Conservation (phyloP, 768 basidiomycete species). For the Suillus subluteus region DNA sequence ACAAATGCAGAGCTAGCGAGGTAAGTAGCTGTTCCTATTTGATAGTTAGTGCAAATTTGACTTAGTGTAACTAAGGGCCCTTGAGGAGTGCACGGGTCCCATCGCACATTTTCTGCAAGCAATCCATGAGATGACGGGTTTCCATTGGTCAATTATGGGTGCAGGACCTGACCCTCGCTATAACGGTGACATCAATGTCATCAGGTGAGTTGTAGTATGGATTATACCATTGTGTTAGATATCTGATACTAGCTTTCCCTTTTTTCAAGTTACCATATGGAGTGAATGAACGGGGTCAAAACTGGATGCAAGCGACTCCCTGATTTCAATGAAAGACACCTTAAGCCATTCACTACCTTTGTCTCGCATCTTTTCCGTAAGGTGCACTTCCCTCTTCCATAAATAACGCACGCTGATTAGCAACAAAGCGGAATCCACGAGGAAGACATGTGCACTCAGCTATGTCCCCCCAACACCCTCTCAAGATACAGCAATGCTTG, state of each 20-base stretch:
- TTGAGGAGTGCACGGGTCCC: not conserved
- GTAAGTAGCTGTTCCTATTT: not conserved
- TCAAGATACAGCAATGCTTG: not conserved
- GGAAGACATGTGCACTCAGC: not conserved
- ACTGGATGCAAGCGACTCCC: constrained; percentile 1
- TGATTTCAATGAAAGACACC: not conserved
- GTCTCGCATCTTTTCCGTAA: not conserved
- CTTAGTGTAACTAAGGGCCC: not conserved
- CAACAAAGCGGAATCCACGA: not conserved
- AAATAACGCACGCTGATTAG: not conserved
- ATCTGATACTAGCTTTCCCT: not conserved
- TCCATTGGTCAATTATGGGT: not conserved
- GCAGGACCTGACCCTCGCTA: constrained; percentile 1
- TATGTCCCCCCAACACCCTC: not conserved
- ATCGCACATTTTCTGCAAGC: not conserved
- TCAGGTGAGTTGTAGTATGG: not conserved
- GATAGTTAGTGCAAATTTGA: not conserved
- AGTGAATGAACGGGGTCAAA: not conserved
- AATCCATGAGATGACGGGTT: not conserved
- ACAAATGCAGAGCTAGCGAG: not conserved
- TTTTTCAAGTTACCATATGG: not conserved
- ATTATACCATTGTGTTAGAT: not conserved
- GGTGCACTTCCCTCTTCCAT: not conserved
- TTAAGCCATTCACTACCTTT: not conserved
- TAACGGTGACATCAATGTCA: not conserved